Conservation (phyloP, 1,284 basidiomycete genomes). For the Ceratobasidium sp. region DNA sequence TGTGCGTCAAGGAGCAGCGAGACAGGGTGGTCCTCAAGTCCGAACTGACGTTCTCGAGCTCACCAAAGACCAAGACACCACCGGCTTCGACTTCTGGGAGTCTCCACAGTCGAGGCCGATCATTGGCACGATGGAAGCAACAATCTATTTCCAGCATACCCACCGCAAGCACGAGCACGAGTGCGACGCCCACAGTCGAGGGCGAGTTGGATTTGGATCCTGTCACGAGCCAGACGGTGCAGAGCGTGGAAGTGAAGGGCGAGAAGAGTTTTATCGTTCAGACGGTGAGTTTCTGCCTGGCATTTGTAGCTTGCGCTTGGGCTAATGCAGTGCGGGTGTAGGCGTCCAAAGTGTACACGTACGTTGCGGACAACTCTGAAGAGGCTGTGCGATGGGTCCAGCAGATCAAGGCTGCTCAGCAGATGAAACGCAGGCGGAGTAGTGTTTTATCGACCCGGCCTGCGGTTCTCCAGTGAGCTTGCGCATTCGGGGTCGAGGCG, state of each 20-base stretch:
- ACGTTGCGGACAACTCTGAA: constrained; percentile 44
- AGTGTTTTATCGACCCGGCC: constrained; percentile 19
- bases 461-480: not conserved
- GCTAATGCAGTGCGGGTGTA: not conserved
- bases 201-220: not conserved
- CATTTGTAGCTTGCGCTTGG: not conserved
- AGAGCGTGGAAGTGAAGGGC: constrained; percentile 47
- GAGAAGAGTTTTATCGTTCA: constrained; percentile 47
- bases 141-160: not conserved
- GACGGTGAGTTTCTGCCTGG: constrained; percentile 41
- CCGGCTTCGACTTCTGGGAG: not conserved
- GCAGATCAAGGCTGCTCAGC: constrained; percentile 45
- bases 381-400: constrained; percentile 44
- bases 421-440: constrained; percentile 15
- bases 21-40: constrained; percentile 39
- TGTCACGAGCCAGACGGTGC: constrained; percentile 29
- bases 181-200: not conserved
- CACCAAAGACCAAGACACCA: not conserved
- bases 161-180: not conserved
- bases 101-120: constrained; percentile 12
- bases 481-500: not conserved
- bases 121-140: constrained; percentile 32
- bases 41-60: constrained; percentile 5
- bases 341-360: constrained; percentile 46
- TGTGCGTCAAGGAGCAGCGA: constrained; percentile 47